Evolutionary conservation across 345 rosid species (phyloP).

Genomic region (Camelina laxa): DNA sequence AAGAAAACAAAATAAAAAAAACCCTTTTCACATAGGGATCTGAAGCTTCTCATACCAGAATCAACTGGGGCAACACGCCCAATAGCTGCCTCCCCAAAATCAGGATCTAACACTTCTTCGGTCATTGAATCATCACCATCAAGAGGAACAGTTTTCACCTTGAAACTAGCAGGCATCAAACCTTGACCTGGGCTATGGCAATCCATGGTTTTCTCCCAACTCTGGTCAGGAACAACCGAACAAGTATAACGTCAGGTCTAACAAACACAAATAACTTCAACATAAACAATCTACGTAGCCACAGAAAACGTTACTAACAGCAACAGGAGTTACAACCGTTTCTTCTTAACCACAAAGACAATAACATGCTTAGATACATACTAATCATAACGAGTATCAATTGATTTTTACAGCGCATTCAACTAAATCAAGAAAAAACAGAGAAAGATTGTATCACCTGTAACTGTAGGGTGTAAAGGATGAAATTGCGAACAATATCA

Average conservation of each 20-base stretch:
- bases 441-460: slow-evolving; percentile 59
- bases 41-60: slow-evolving; percentile 58
- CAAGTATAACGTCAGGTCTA: slow-evolving; percentile 16
- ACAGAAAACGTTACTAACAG: neutral
- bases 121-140: slow-evolving; percentile 83
- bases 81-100: slow-evolving; percentile 95
- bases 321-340: neutral
- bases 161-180: slow-evolving; percentile 95
- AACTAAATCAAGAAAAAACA: neutral
- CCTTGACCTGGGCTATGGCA: slow-evolving; percentile 98
- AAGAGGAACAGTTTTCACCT: slow-evolving; percentile 82
- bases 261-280: neutral
- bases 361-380: neutral
- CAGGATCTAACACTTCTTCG: slow-evolving; percentile 92
- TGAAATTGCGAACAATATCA: slow-evolving; percentile 84
- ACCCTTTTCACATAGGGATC: neutral
- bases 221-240: slow-evolving; percentile 49
- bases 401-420: neutral
- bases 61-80: slow-evolving; percentile 99
- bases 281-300: neutral
- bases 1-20: neutral
- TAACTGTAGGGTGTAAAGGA: slow-evolving; percentile 91
- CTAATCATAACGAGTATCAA: neutral
- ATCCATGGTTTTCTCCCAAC: slow-evolving; percentile 99
- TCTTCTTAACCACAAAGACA: slow-evolving; percentile 13